Evolutionary conservation across 495 filamentous ascomycete genomes (phyloP), one percentile per base, ranked within the genome.

Genomic region (Aspergillus taichungensis): DNA sequence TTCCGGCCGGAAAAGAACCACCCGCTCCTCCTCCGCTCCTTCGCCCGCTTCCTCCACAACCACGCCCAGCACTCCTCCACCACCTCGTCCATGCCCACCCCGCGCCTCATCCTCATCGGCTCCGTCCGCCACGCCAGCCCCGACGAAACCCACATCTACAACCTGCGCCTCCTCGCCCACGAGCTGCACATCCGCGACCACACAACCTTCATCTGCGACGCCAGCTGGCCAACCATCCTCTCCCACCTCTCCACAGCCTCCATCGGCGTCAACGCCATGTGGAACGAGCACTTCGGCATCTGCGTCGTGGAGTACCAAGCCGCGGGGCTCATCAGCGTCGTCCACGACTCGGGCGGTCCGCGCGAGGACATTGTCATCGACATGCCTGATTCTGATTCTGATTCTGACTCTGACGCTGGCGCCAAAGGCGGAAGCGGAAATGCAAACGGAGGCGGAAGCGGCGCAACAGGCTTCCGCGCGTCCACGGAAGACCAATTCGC

Each of bases 271-370:
- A 98, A 98, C 56, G 89, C 82, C 44, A 98, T 98, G 92, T 98
- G 94, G 92, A 97, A 95, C 58, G 92, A 98, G 67, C 92, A 98
- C 64, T 98, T 97, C 57, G 94, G 92, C 12, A 98, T 98, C 50
- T 92, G 92, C 5, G 90, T 97, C 12, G 92, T 98, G 6, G 92
- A 98, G 68, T 98, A 98, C 58, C 92, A 95, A 63, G 92, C 92
- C 6, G 94, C 92, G 0, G 92, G 92, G 0, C 68, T 98, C 30
- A 85, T 98, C 42, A 78, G 80, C 33, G 89, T 98, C 0, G 94
- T 96, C 5, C 88, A 97, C 54, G 76, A 95, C 57, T 87, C 82
- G 12, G 92, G 94, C 6, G 92, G 92, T 3, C 92, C 92, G 8
- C 91, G 90, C 61, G 58, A 84, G 53, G 94, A 98, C 61, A 97